A percentile compares a stretch with the other conserved stretches of the same genome.
These are phyloP conservation scores for Tubosaeta sp. DNA, from an alignment of 768 basidiomycete genomes.

Conservation along the genomic window DNA sequence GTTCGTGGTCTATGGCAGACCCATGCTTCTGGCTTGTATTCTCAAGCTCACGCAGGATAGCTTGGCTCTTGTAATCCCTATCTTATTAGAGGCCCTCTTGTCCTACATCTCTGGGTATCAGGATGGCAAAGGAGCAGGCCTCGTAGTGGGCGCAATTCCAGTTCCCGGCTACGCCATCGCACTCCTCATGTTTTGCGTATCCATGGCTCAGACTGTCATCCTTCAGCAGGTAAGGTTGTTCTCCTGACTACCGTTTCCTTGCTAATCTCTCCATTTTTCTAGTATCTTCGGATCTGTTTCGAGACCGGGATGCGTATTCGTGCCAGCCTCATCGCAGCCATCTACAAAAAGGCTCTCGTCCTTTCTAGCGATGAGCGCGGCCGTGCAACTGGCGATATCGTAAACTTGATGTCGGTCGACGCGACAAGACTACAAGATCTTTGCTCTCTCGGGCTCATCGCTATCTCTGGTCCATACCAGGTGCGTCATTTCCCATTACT, in stretches of 20 bases:
- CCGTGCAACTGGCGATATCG: slow-evolving; percentile 85
- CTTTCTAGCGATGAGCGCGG: slow-evolving; percentile 83
- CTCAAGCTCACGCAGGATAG: slow-evolving; percentile 80
- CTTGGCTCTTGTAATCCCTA: slow-evolving; percentile 82
- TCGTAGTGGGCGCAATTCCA: slow-evolving; percentile 27
- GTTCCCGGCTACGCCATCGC: slow-evolving; percentile 77
- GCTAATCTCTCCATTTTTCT: not conserved
- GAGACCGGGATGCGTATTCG: slow-evolving; percentile 93
- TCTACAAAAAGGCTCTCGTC: slow-evolving; percentile 83
- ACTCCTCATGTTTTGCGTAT: slow-evolving; percentile 72
- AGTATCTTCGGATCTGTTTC: slow-evolving; percentile 85
- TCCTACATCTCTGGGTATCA: slow-evolving; percentile 81
- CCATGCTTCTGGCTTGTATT: slow-evolving; percentile 56
- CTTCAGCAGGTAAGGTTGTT: slow-evolving; percentile 63
- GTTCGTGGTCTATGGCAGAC: slow-evolving; percentile 71
- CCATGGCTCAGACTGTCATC: slow-evolving; percentile 73
- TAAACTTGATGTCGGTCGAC: slow-evolving; percentile 91
- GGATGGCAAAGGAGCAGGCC: slow-evolving; percentile 33
- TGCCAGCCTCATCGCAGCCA: slow-evolving; percentile 78
- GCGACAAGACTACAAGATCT: slow-evolving; percentile 75
- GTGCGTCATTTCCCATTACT: slow-evolving; percentile 32
- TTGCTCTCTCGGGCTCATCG: slow-evolving; percentile 79
- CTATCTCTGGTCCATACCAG: slow-evolving; percentile 83
- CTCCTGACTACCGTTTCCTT: not conserved
- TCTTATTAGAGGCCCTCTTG: slow-evolving; percentile 75